Conservation (phyloP, 2,329 filamentous ascomycete genomes). For the Sporothrix sp. region DNA sequence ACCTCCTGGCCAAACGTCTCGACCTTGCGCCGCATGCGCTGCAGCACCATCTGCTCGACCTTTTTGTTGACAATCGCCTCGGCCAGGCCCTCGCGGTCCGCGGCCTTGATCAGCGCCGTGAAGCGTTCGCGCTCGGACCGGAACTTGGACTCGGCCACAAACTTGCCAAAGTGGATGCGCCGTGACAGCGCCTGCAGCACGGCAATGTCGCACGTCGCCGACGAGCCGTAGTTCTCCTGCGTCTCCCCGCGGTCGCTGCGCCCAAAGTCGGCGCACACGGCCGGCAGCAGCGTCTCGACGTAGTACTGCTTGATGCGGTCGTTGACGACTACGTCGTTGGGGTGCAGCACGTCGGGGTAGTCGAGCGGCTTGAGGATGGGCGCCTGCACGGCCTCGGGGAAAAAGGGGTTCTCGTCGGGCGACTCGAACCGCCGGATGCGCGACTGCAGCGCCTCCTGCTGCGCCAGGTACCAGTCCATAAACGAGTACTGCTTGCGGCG, state of each 20-base stretch:
- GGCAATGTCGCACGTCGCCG: conserved; percentile 82
- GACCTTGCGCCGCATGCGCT: conserved; percentile 77
- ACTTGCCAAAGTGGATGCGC: conserved; percentile 95
- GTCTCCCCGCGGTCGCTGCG: conserved; percentile 71
- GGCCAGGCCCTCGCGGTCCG: conserved; percentile 72
- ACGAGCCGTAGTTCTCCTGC: conserved; percentile 90
- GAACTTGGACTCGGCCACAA: conserved; percentile 95
- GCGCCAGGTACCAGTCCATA: conserved; percentile 85
- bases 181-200: conserved; percentile 84
- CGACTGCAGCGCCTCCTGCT: conserved; percentile 86
- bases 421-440: conserved; percentile 90
- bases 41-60: conserved; percentile 86
- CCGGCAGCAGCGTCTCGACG: conserved; percentile 70
- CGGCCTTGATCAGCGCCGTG: conserved; percentile 69
- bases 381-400: conserved; percentile 65
- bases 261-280: conserved; percentile 69
- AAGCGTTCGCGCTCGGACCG: conserved; percentile 71
- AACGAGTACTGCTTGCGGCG: conserved; percentile 53
- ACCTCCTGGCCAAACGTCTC: conserved; percentile 91
- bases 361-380: conserved; percentile 80
- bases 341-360: conserved; percentile 81
- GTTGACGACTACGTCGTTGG: conserved; percentile 87
- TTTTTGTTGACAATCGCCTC: conserved; percentile 81
- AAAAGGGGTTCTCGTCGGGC: conserved; percentile 97
- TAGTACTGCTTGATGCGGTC: conserved; percentile 78